Conservation (phyloP, 257 asterid genomes). For the Solanum medicagineum region DNA sequence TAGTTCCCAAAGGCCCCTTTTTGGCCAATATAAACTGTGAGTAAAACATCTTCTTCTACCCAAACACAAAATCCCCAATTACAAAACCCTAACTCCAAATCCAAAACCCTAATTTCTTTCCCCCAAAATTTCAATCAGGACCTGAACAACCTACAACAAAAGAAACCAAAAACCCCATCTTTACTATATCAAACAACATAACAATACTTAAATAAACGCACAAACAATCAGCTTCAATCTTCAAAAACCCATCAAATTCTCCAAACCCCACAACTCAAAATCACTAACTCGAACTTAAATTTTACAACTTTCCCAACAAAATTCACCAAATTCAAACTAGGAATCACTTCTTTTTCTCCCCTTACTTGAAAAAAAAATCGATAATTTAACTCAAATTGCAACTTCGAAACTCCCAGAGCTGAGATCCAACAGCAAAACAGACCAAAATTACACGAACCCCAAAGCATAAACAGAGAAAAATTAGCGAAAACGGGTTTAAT, state of each 20-base stretch:
- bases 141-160: neutral
- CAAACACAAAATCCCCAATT: neutral
- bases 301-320: neutral
- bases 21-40: conserved; percentile 95
- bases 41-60: conserved; percentile 46
- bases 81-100: neutral
- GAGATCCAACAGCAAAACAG: neutral
- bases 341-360: neutral
- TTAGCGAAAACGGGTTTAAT: neutral
- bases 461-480: neutral
- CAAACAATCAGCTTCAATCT: neutral
- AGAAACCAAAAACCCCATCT: neutral
- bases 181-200: neutral
- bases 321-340: neutral
- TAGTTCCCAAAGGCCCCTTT: conserved; percentile 96
- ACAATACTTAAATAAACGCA: neutral
- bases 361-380: neutral
- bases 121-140: conserved; percentile 1
- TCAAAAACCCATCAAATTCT: neutral
- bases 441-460: neutral
- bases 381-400: neutral
- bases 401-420: neutral
- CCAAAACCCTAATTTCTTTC: neutral
- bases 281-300: neutral
- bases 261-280: neutral